Conservation (phyloP, 768 basidiomycete species). For the Tylopilus intermedius region DNA sequence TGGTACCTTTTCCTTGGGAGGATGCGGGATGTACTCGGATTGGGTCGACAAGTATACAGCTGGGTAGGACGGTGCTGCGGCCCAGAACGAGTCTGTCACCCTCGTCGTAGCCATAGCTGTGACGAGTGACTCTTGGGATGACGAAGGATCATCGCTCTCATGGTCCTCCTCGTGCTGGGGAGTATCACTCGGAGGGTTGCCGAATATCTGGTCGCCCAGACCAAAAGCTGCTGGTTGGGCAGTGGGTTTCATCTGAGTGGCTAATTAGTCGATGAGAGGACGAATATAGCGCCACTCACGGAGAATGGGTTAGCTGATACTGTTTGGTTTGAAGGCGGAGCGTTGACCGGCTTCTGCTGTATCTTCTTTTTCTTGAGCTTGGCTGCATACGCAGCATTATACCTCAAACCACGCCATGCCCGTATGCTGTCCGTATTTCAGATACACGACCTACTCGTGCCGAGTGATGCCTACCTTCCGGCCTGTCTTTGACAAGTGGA, state of each 20-base stretch:
- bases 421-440: conserved; percentile 50
- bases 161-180: conserved; percentile 16
- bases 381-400: conserved; percentile 68
- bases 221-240: conserved; percentile 40
- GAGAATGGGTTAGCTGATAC: conserved; percentile 64
- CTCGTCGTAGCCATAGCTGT: conserved; percentile 54
- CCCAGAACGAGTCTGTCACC: conserved; percentile 63
- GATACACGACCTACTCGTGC: conserved; percentile 6
- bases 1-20: conserved; percentile 44
- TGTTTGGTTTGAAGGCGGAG: conserved; percentile 26
- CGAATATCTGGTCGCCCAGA: conserved; percentile 67
- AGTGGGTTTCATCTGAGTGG: conserved; percentile 25
- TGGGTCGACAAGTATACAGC: conserved; percentile 71
- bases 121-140: conserved; percentile 47
- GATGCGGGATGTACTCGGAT: conserved; percentile 65
- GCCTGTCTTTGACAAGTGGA: conserved; percentile 66
- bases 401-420: conserved; percentile 73
- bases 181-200: conserved; percentile 26
- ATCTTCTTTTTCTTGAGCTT: conserved; percentile 59
- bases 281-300: conserved; percentile 34
- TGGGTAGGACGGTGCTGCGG: conserved; percentile 56
- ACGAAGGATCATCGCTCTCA: conserved; percentile 32
- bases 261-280: background rate
- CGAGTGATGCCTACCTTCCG: conserved; percentile 58
- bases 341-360: conserved; percentile 32